Evolutionary conservation across 2,329 filamentous ascomycete species (phyloP).

Genomic region (Chaetomium strumarium): DNA sequence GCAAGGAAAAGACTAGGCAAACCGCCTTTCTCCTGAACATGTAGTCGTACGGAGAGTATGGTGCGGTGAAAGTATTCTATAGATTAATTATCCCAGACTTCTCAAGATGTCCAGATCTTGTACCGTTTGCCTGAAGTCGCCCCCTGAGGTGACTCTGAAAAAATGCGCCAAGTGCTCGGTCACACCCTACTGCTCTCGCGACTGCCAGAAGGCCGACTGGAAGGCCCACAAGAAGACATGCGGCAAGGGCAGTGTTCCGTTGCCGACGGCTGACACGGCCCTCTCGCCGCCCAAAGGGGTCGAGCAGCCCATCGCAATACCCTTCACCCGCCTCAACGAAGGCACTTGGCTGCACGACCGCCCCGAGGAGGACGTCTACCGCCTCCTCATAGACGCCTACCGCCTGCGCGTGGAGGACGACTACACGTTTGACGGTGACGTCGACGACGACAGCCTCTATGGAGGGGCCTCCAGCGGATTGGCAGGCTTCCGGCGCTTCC

Average conservation of each 20-base stretch:
- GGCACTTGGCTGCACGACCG: slow-evolving; percentile 40
- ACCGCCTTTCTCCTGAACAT: no score
- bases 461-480: slow-evolving; percentile 12
- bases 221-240: slow-evolving; percentile 35
- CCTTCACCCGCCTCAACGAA: slow-evolving; percentile 37
- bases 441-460: slow-evolving; percentile 27
- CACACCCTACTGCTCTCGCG: slow-evolving; percentile 44
- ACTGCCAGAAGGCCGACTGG: slow-evolving; percentile 48
- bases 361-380: slow-evolving; percentile 39
- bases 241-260: not conserved
- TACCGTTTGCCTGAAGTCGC: slow-evolving; percentile 27
- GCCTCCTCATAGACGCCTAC: slow-evolving; percentile 43
- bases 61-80: no score
- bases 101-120: not conserved
- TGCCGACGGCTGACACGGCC: not conserved
- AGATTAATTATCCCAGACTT: not conserved
- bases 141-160: slow-evolving; percentile 29
- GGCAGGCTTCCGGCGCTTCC: slow-evolving; percentile 34
- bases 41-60: no score
- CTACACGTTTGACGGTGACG: slow-evolving; percentile 26
- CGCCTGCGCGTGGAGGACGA: slow-evolving; percentile 41
- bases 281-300: slow-evolving; percentile 27
- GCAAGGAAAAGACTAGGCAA: no score
- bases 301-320: slow-evolving; percentile 27
- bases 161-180: slow-evolving; percentile 43